phyloP scores from a whole-genome alignment of 495 filamentous ascomycete genomes.

The Talaromyces liani region DNA sequence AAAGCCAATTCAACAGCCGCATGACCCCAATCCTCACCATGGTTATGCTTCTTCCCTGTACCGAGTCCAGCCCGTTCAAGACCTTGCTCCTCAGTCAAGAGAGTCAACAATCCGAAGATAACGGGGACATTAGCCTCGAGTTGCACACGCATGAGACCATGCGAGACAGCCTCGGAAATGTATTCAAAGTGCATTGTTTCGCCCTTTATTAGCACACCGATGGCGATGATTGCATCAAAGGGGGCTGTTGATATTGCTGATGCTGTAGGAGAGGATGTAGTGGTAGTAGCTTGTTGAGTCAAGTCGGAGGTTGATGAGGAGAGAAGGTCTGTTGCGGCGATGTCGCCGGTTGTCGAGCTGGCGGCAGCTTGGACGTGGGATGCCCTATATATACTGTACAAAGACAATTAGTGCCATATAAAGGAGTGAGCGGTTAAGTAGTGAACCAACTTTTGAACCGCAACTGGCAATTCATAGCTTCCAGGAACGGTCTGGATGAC shows the following conservation, averaged over 20 bases:
- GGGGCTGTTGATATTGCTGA: conserved; percentile 41
- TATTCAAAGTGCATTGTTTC: conserved; percentile 99
- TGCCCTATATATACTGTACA: conserved; percentile 66
- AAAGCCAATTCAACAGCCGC: conserved; percentile 46
- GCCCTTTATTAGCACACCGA: conserved; percentile 95
- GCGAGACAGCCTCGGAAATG: conserved; percentile 82
- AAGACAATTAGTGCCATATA: neutral
- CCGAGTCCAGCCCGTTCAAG: conserved; percentile 74
- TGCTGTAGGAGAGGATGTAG: conserved; percentile 20
- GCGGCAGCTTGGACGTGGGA: conserved; percentile 72
- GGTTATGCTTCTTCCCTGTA: conserved; percentile 57
- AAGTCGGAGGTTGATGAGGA: conserved; percentile 62
- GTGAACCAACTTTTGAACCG: conserved; percentile 63
- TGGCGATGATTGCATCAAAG: conserved; percentile 91
- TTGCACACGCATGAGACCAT: conserved; percentile 90
- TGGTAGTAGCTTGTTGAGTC: conserved; percentile 20
- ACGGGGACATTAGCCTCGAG: conserved; percentile 82
- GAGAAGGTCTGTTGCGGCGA: conserved; percentile 74
- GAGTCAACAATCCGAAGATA: conserved; percentile 86
- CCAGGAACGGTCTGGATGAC: conserved; percentile 84
- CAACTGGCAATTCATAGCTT: conserved; percentile 86
- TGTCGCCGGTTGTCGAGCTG: conserved; percentile 45
- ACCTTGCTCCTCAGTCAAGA: conserved; percentile 82
- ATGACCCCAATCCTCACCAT: conserved; percentile 81
- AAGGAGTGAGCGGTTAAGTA: neutral